Evolutionary conservation across 2,329 filamentous ascomycete genomes (phyloP), one percentile per base, ranked within the genome.

Genomic region (Diaporthe destruens): DNA sequence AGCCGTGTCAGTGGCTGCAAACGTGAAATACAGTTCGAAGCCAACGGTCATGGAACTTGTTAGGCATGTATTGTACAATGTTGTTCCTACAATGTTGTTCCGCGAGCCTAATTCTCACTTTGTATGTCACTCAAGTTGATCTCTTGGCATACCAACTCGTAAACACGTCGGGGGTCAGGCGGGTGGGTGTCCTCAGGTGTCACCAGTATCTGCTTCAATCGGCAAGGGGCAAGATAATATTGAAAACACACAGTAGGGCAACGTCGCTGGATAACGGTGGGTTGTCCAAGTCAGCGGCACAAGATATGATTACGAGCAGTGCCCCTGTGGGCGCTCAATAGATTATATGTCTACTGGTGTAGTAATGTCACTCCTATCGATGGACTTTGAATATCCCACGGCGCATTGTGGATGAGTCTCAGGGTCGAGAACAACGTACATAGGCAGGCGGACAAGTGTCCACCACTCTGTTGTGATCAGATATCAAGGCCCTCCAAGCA

Each of bases 1-100:
- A 49, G 44, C 53, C 42, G 57, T 61, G 68, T 25, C 36, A 42
- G 42, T 18, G 25, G 44, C 36, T 54, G 36, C 47, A 25, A 34
- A 61, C 36, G 68, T 42, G 61, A 42, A 32, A 34, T 29, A 34
- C 51, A 47, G 47, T 53, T 32, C 68, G 18, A 65, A 55, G 44
- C 51, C 59, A 61, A 57, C 67, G 53, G 34, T 23, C 49, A 42
- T 42, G 55, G 34, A 53, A 61, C 47, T 16, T 53, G 67, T 55
- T 61, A 70, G 44, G 53, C 53, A 14, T 70, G 67, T 61, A 70
- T 34, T 57, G 59, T 61, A 61, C 67, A 42, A 29, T 42, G 16
- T 61, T 14, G n/a, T 39, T 61, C 34, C 29, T 61, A 61, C 67
- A 42, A 29, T 42, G 16, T 61, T 14, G n/a, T 39, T 61, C 34